These are phyloP conservation scores for Rhododendron kiyosumense DNA, from an alignment of 148 eudicot species.

Conservation along the genomic window DNA sequence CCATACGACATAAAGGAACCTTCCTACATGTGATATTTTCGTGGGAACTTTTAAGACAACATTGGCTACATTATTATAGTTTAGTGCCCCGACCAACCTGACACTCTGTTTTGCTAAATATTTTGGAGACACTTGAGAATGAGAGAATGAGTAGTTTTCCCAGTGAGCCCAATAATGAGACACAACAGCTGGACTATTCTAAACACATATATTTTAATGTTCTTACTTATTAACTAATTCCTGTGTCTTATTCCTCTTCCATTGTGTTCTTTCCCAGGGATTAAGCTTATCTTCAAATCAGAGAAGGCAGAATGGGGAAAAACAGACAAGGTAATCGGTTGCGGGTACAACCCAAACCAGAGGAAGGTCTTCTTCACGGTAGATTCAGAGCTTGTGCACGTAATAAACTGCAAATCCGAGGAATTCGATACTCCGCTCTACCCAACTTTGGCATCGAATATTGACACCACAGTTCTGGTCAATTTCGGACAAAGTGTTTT, in stretches of 20 bases:
- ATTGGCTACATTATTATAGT: neutral
- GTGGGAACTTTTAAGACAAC: neutral
- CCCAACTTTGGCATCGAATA: conserved; percentile 64
- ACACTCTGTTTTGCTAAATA: neutral
- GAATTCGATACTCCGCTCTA: conserved; percentile 65
- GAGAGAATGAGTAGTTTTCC: neutral
- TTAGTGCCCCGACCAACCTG: neutral
- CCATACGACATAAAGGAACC: neutral
- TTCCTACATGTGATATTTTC: neutral
- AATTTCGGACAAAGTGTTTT: conserved; percentile 81
- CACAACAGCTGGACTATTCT: neutral
- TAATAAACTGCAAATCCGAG: conserved; percentile 63
- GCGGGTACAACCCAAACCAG: conserved; percentile 71
- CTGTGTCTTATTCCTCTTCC: neutral
- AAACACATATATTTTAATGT: neutral
- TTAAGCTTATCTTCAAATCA: conserved; percentile 47
- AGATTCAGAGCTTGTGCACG: conserved; percentile 59
- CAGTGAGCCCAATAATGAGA: neutral
- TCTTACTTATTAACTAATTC: neutral
- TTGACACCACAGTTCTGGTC: conserved; percentile 37
- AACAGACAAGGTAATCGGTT: conserved; percentile 57
- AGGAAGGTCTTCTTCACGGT: conserved; percentile 76
- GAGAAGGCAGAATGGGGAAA: conserved; percentile 58
- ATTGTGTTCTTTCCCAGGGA: conserved; percentile 36
- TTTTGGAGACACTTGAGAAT: neutral